A percentile compares a stretch with the other conserved stretches of the same genome.
These are phyloP conservation scores for Strombidium stylifer DNA, from an alignment of 73 alveolate species.

Conservation along the genomic window DNA sequence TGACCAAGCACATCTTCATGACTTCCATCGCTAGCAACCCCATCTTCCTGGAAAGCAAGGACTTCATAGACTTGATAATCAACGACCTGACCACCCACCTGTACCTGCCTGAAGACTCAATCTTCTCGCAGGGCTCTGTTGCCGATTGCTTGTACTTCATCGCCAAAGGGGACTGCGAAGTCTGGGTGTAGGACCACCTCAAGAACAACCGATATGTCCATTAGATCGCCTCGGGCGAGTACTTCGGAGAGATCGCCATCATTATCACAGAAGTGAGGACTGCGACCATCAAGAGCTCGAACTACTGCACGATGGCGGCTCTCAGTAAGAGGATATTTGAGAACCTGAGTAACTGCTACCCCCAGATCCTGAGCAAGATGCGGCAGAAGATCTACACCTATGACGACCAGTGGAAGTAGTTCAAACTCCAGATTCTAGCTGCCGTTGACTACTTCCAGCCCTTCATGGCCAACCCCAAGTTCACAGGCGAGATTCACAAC, in stretches of 20 bases:
- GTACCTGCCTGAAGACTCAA: conserved; percentile 50
- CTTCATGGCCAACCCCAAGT: too few relatives aligned
- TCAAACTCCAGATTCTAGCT: not conserved
- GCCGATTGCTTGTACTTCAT: conserved; percentile 50
- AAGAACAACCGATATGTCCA: not conserved
- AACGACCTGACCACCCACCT: conserved; percentile 28
- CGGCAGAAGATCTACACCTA: not conserved
- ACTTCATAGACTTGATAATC: conserved; percentile 35
- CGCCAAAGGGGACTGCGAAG: conserved; percentile 42
- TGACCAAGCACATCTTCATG: conserved; percentile 37
- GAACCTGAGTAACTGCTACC: not conserved
- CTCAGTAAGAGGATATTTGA: not conserved
- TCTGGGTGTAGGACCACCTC: not conserved
- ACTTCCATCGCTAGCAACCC: conserved; percentile 35
- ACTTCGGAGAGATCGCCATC: conserved; percentile 61
- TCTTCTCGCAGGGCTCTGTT: conserved; percentile 51
- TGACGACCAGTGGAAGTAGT: not conserved
- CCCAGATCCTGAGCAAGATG: not conserved
- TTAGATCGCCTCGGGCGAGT: conserved; percentile 1
- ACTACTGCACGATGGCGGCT: not conserved
- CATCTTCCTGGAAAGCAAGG: conserved; percentile 5
- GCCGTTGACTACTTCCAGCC: too few relatives aligned
- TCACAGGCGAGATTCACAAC: too few relatives aligned
- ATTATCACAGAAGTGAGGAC: conserved; percentile 48
- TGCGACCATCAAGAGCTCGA: conserved; percentile 24